Percentiles rank a stretch among this genome's conserved stretches.
Conservation (phyloP, 305 asterid species). For the Solanum aculeatissimum region DNA sequence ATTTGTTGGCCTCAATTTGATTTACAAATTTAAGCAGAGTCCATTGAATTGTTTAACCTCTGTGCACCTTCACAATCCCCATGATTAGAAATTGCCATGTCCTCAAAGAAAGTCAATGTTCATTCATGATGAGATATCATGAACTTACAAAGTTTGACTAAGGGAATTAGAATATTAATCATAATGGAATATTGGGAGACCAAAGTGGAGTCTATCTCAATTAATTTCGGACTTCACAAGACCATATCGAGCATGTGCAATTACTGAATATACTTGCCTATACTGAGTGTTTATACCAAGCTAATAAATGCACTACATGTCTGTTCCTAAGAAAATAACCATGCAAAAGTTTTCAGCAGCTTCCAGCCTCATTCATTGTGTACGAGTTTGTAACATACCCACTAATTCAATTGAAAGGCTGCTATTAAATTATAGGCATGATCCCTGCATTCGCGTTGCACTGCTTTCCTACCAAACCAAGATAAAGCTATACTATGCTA, state of each 20-base stretch:
- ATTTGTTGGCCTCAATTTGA: not conserved
- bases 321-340: not conserved
- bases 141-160: not conserved
- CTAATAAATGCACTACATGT: not conserved
- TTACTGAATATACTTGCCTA: not conserved
- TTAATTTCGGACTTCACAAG: not conserved
- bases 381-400: not conserved
- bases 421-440: not conserved
- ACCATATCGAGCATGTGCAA: too few species aligned
- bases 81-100: not conserved
- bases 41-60: not conserved
- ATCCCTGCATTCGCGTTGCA: not conserved
- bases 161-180: not conserved
- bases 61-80: not conserved
- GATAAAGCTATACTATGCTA: not conserved
- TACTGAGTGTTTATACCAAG: not conserved
- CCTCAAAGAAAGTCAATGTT: not conserved
- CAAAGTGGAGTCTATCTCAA: not conserved
- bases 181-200: not conserved
- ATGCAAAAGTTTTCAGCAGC: not conserved
- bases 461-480: not conserved
- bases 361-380: not conserved
- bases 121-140: not conserved
- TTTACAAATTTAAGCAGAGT: not conserved
- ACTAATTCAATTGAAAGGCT: not conserved